Evolutionary conservation across 73 alveolate species (phyloP).

Genomic region (Paramecium tetraurelia): DNA sequence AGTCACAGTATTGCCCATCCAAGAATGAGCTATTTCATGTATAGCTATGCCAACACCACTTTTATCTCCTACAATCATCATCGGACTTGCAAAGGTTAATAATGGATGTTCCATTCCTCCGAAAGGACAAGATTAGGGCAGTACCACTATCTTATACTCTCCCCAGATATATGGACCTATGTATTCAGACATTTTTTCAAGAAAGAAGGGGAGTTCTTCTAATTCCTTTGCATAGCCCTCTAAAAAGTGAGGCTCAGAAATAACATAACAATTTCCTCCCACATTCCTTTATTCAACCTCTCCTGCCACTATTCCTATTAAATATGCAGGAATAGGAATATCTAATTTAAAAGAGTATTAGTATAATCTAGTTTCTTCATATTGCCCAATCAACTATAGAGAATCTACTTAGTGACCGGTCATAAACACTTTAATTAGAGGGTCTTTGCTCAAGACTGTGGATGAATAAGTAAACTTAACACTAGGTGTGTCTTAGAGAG

Average conservation of each 20-base stretch:
- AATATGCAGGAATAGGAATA: constrained; percentile 89
- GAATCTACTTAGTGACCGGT: constrained; percentile 56
- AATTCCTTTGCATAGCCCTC: constrained; percentile 17
- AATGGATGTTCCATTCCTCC: constrained; percentile 99
- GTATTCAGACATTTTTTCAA: constrained; percentile 78
- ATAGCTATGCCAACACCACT: constrained; percentile 89
- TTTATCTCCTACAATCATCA: constrained; percentile 95
- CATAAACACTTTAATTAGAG: constrained; percentile 64
- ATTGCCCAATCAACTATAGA: neutral
- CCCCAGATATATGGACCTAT: constrained; percentile 96
- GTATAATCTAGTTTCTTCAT: constrained; percentile 31
- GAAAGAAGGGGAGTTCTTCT: constrained; percentile 75
- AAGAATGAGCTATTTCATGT: constrained; percentile 98
- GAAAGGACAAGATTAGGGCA: constrained; percentile 96
- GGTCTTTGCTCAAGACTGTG: constrained; percentile 39
- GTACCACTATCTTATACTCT: constrained; percentile 82
- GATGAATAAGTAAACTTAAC: constrained; percentile 84
- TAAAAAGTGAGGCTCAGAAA: neutral
- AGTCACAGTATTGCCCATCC: constrained; percentile 98
- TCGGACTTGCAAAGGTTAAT: constrained; percentile 95
- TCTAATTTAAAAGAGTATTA: constrained; percentile 71
- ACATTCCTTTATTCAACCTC: constrained; percentile 67
- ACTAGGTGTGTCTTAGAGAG: constrained; percentile 97
- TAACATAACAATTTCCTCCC: constrained; percentile 61
- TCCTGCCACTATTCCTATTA: constrained; percentile 90